These are phyloP conservation scores for Fusarium hostae DNA, from an alignment of 2,329 filamentous ascomycete species.

Conservation along the genomic window DNA sequence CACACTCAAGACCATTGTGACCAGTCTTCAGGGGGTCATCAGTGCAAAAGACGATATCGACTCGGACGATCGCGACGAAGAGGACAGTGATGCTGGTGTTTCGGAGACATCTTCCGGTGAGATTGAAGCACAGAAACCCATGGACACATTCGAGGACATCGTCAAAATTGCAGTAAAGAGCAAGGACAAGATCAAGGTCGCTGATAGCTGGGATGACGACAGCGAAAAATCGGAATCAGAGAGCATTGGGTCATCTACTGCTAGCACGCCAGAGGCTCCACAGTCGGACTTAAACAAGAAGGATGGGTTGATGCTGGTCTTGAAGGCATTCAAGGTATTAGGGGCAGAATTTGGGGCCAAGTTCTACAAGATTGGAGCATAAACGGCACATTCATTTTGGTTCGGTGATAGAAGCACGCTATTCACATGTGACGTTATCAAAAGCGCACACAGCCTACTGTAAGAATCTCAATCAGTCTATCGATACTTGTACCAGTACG, in stretches of 20 bases:
- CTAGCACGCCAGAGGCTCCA: not conserved
- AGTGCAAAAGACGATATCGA: constrained; percentile 52
- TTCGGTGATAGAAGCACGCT: not conserved
- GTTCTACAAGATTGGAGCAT: constrained; percentile 71
- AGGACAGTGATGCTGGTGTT: constrained; percentile 41
- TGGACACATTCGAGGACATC: not conserved
- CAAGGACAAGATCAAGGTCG: constrained; percentile 37
- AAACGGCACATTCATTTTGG: constrained; percentile 17
- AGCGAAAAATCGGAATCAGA: constrained; percentile 45
- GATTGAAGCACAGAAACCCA: not conserved
- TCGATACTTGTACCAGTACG: not conserved
- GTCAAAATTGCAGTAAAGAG: not conserved
- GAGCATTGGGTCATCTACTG: constrained; percentile 42
- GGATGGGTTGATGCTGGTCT: constrained; percentile 64
- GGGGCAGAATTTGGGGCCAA: constrained; percentile 71
- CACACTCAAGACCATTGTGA: constrained; percentile 76
- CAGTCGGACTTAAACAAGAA: constrained; percentile 48
- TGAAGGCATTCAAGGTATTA: constrained; percentile 67
- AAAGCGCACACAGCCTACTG: not conserved
- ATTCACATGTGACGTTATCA: not conserved
- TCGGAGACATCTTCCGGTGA: constrained; percentile 27
- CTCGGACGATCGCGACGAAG: constrained; percentile 48
- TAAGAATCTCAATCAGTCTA: not conserved
- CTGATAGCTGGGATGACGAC: constrained; percentile 57
- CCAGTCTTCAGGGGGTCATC: constrained; percentile 67